phyloP scores from a whole-genome alignment of 2,329 filamentous ascomycete genomes.

The Paraphaeosphaeria sporulosa region DNA sequence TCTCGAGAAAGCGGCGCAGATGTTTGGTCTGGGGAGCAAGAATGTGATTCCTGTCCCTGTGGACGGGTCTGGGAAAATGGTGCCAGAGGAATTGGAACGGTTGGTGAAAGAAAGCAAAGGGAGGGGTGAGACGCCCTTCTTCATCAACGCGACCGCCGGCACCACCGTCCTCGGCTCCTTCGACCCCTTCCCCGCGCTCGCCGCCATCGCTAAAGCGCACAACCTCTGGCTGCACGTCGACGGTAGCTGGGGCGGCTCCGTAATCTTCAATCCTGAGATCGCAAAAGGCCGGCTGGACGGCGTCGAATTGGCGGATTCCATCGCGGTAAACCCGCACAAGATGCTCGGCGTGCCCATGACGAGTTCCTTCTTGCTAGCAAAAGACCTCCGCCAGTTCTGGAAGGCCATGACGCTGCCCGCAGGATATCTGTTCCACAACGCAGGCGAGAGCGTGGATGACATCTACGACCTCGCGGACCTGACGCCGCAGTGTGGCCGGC shows the following conservation, averaged over 20 bases:
- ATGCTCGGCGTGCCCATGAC: slow-evolving; percentile 94
- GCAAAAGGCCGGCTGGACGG: slow-evolving; percentile 72
- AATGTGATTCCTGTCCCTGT: slow-evolving; percentile 79
- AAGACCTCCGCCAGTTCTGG: slow-evolving; percentile 80
- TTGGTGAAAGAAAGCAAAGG: slow-evolving; percentile 68
- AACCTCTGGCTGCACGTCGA: slow-evolving; percentile 93
- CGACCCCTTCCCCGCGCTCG: slow-evolving; percentile 77
- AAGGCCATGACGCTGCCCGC: slow-evolving; percentile 85
- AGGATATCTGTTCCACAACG: slow-evolving; percentile 69
- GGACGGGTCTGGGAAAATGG: slow-evolving; percentile 76
- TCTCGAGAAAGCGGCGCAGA: slow-evolving; percentile 92
- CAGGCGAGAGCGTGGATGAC: slow-evolving; percentile 50
- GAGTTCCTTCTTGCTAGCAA: slow-evolving; percentile 85
- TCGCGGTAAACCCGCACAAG: slow-evolving; percentile 95
- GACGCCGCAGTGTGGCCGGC: slow-evolving; percentile 89
- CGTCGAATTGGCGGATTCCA: slow-evolving; percentile 75
- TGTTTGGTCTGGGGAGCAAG: slow-evolving; percentile 80
- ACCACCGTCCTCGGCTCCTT: slow-evolving; percentile 92
- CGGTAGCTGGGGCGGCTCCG: slow-evolving; percentile 87
- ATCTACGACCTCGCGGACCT: slow-evolving; percentile 91
- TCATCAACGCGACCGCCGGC: slow-evolving; percentile 94
- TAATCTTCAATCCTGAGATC: slow-evolving; percentile 71
- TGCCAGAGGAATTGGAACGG: slow-evolving; percentile 68
- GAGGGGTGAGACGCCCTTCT: slow-evolving; percentile 82
- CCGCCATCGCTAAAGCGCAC: slow-evolving; percentile 72